Evolutionary conservation across 2,329 filamentous ascomycete species (phyloP).

Genomic region (Alternaria brassicae): DNA sequence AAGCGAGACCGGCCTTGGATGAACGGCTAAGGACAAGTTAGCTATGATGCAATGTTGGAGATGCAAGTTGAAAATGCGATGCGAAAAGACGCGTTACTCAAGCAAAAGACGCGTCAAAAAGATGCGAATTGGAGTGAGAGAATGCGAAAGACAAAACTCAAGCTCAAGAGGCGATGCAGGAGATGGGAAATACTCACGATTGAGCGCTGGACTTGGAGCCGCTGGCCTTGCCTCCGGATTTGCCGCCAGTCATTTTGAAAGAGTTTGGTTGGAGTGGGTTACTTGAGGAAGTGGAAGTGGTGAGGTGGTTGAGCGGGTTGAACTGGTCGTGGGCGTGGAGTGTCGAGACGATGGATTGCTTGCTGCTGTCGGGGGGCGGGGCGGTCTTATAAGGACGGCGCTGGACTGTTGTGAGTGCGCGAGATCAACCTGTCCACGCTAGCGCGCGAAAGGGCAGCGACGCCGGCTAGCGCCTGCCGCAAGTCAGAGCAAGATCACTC

Average conservation of each 20-base stretch:
- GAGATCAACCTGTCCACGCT: slow-evolving; percentile 48
- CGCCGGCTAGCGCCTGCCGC: slow-evolving; percentile 24
- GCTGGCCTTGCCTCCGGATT: slow-evolving; percentile 99
- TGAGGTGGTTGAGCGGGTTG: slow-evolving; percentile 25
- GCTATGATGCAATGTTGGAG: slow-evolving; percentile 26
- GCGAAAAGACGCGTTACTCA: slow-evolving; percentile 37
- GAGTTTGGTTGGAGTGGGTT: slow-evolving; percentile 45
- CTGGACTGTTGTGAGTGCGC: slow-evolving; percentile 50
- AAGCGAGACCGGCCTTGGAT: slow-evolving; percentile 98
- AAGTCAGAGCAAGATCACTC: slow-evolving; percentile 33
- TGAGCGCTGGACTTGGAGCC: slow-evolving; percentile 95
- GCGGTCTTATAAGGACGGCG: slow-evolving; percentile 51
- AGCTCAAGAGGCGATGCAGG: slow-evolving; percentile 19
- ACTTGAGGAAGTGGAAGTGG: slow-evolving; percentile 34
- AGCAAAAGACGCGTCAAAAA: slow-evolving; percentile 14
- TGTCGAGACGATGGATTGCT: slow-evolving; percentile 52
- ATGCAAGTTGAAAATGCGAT: slow-evolving; percentile 14
- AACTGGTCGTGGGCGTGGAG: slow-evolving; percentile 42
- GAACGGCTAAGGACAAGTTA: slow-evolving; percentile 75
- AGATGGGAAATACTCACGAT: slow-evolving; percentile 73
- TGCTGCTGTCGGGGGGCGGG: slow-evolving; percentile 48
- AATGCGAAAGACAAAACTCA: slow-evolving; percentile 11
- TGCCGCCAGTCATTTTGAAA: slow-evolving; percentile 99
- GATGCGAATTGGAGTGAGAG: neutral
- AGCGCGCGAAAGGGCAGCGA: slow-evolving; percentile 37